Base-by-base conservation (phyloP, 1,139 yeast species). In the Meyerozyma athensensis region DNA sequence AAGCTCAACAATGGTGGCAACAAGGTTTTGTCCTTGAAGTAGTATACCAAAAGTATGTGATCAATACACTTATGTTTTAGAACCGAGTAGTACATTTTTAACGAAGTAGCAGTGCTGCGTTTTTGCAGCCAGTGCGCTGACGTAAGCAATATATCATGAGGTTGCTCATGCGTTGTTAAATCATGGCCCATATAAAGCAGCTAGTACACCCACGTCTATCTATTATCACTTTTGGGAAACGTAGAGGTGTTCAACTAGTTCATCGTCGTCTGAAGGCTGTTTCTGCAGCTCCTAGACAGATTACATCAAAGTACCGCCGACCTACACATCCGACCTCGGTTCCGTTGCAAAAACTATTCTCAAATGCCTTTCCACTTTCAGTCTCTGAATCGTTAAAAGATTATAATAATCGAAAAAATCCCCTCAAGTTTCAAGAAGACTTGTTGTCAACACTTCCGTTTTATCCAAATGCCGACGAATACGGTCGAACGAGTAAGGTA, bases 261-360 rank as follows among this genome's bases (percentile, higher is more conserved):
- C 32, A 28, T 18, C 10, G 18, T 8, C 32, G 32, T 17, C 17
- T 18, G 7, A 34, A 22, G 2, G 16, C 31, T 35, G 38, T 32
- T 6, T 19, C 37, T 5, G 32, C 24, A 17, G 30, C 17, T 16
- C 30, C 61, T 10, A 12, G 20, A 9, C 32, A 7, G 19, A 18
- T 28, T 18, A 10, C 20, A 4, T 18, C 20, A 4, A 28, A 30
- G n/a, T 72, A 72, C 44, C 64, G 54, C 41, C 45, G 77, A 24
- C 68, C 84, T 2, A 78, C 81, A 0, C 77, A 79, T 18, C 86
- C 86, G 1, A 72, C 81, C 0, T 81, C 85, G 3, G 71, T 79
- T 0, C 86, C 86, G 1, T 46, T 79, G 4, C 60, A 66, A 18
- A 72, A 72, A 50, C 57, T 79, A 10, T 63, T 79, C 32, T 52